Percentiles rank a stretch among this genome's conserved stretches.
Conservation (phyloP, 2,329 filamentous ascomycete species). For the Thermoascus crustaceus region DNA sequence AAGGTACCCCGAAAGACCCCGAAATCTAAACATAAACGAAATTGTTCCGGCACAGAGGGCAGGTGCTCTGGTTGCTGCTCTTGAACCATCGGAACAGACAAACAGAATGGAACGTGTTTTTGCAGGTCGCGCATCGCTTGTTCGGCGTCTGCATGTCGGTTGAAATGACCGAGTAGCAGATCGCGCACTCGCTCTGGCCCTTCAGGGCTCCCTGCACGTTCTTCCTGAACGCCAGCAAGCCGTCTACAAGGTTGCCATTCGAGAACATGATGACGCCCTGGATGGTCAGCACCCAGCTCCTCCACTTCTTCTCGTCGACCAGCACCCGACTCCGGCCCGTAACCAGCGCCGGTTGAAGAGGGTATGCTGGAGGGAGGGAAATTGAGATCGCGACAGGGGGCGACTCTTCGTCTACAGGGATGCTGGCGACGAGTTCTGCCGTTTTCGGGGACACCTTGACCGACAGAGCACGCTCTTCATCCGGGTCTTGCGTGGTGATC, state of each 20-base stretch:
- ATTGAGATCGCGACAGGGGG: slow-evolving; percentile 78
- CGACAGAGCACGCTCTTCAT: slow-evolving; percentile 46
- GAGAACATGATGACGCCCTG: slow-evolving; percentile 92
- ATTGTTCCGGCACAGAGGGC: slow-evolving; percentile 83
- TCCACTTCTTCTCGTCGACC: slow-evolving; percentile 86
- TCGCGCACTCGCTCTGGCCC: slow-evolving; percentile 90
- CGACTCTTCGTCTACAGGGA: slow-evolving; percentile 78
- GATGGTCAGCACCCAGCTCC: slow-evolving; percentile 77
- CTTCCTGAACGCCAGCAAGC: slow-evolving; percentile 71
- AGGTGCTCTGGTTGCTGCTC: slow-evolving; percentile 82
- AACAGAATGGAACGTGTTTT: slow-evolving; percentile 81
- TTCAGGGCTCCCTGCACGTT: slow-evolving; percentile 85
- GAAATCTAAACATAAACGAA: slow-evolving; percentile 52
- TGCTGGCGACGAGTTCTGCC: slow-evolving; percentile 72
- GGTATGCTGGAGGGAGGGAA: slow-evolving; percentile 70
- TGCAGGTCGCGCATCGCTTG: slow-evolving; percentile 86
- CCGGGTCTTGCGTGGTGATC: slow-evolving; percentile 36
- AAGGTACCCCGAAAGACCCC: neutral
- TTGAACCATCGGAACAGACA: slow-evolving; percentile 98
- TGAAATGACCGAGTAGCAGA: slow-evolving; percentile 92
- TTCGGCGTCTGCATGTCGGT: slow-evolving; percentile 83
- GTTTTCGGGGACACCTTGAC: slow-evolving; percentile 65
- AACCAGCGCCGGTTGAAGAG: slow-evolving; percentile 70
- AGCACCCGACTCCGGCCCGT: slow-evolving; percentile 73
- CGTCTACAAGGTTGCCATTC: slow-evolving; percentile 81